phyloP scores from a whole-genome alignment of 352 stramenopile genomes.

The Phytopythium boreale region DNA sequence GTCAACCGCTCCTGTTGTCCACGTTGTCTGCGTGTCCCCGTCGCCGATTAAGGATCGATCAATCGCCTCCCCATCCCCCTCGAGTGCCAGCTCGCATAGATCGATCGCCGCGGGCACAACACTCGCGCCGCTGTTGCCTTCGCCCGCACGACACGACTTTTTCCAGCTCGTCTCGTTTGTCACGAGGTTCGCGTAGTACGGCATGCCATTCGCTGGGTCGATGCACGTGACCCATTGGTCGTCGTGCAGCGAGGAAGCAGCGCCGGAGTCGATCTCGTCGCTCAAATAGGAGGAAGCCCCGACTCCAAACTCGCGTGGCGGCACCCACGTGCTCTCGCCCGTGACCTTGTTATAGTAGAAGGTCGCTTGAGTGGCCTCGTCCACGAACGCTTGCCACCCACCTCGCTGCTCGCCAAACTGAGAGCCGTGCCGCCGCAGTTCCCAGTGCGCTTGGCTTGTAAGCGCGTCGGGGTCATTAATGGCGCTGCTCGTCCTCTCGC shows the following conservation, averaged over 20 bases:
- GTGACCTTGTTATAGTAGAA: slow-evolving; percentile 76
- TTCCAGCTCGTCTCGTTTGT: slow-evolving; percentile 57
- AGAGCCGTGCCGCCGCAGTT: slow-evolving; percentile 20
- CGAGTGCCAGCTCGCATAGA: background rate
- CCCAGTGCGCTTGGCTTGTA: slow-evolving; percentile 10
- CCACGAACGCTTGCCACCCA: slow-evolving; percentile 59
- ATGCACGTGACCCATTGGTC: slow-evolving; percentile 42
- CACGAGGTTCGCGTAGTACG: slow-evolving; percentile 54
- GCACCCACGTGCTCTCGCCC: slow-evolving; percentile 57
- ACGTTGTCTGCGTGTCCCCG: background rate
- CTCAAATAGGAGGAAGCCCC: slow-evolving; percentile 4
- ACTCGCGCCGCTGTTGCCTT: background rate
- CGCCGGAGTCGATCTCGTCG: background rate
- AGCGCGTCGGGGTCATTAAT: background rate
- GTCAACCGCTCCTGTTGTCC: background rate
- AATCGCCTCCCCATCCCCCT: background rate
- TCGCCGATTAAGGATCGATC: background rate
- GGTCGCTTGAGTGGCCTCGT: slow-evolving; percentile 42
- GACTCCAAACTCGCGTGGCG: slow-evolving; percentile 15
- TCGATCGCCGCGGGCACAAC: background rate
- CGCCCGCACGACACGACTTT: slow-evolving; percentile 19
- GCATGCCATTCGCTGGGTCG: slow-evolving; percentile 30
- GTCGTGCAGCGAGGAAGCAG: slow-evolving; percentile 10
- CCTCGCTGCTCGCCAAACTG: slow-evolving; percentile 17
- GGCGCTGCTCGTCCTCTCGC: background rate